phyloP scores from a whole-genome alignment of 352 stramenopile genomes.

The Halophytophthora batemanensis region DNA sequence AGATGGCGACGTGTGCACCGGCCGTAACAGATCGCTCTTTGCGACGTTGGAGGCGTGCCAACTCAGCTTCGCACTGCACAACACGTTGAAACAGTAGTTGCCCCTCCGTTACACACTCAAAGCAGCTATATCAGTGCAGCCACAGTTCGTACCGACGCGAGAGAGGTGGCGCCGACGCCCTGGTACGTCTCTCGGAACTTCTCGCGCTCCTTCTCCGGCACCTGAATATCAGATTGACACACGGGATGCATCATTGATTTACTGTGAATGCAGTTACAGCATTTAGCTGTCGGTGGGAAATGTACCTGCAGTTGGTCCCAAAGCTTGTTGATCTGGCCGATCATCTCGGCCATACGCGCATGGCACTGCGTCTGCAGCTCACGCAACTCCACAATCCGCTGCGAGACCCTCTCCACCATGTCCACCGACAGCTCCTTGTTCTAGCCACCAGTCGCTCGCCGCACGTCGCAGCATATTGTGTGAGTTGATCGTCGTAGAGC shows the following conservation, averaged over 20 bases:
- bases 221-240: conserved; percentile 9
- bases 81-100: background rate
- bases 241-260: too few species aligned
- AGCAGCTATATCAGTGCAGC: too few species aligned
- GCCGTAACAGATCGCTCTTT: conserved; percentile 24
- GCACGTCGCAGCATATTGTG: background rate
- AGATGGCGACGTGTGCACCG: conserved; percentile 15
- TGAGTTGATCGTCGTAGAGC: background rate
- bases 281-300: background rate
- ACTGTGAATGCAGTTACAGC: background rate
- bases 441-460: conserved; percentile 6
- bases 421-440: conserved; percentile 27
- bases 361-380: conserved; percentile 25
- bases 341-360: conserved; percentile 20
- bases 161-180: conserved; percentile 19
- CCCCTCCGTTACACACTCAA: background rate
- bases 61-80: conserved; percentile 23
- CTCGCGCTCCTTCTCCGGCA: conserved; percentile 25
- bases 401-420: conserved; percentile 31
- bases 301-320: conserved; percentile 31
- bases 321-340: conserved; percentile 29
- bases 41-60: conserved; percentile 23
- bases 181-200: conserved; percentile 23
- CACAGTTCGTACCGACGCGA: conserved; percentile 21
- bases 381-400: conserved; percentile 32